Base-by-base conservation (phyloP, 495 filamentous ascomycete genomes). In the Penicillium salamii region DNA sequence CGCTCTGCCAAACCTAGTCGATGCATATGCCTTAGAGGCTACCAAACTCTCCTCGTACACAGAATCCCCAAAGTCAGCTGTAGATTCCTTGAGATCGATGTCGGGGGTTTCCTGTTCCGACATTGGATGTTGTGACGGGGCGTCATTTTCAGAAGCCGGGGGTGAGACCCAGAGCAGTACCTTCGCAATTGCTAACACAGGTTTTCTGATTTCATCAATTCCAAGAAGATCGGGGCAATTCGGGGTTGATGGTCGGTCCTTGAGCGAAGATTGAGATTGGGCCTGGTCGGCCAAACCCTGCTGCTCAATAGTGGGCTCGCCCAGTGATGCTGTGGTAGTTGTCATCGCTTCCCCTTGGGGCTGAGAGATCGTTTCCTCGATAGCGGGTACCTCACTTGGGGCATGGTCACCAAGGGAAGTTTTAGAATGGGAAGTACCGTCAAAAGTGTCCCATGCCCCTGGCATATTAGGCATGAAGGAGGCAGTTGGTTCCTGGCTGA, bases 401-500 rank as follows among this genome's bases (percentile, higher is more conserved):
- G 44, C 21, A 9, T n/a, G 35, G 12, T 46, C 13, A 20, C 33
- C 32, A 20, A 43, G 42, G 7, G 3, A 12, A 17, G 15, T 20
- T 1, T 41, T 41, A n/a, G 37, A 23, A 2, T 49, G 24, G 11
- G 41, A 36, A 21, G 36, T 33, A 23, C 59, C 45, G 19, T 58
- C 58, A 19, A 64, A 68, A 5, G 67, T 76, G 53, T 78, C 79
- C 84, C 82, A 87, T 28, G 66, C 75, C 5, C 83, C 84, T 11
- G 84, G 84, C 67, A 86, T 83, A 29, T 66, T 68, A 20, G 63
- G 68, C 59, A 60, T 76, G 26, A 67, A 73, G 58, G 40, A 68
- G 50, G 59, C 60, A 38, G 62, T 65, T 9, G 57, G 57, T 15
- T 51, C 62, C 32, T 71, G 62, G 39, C 80, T 84, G 8, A 87